These are phyloP conservation scores for Mucor sp. DNA, from an alignment of 371 early-diverging fungal species.

Conservation along the genomic window DNA sequence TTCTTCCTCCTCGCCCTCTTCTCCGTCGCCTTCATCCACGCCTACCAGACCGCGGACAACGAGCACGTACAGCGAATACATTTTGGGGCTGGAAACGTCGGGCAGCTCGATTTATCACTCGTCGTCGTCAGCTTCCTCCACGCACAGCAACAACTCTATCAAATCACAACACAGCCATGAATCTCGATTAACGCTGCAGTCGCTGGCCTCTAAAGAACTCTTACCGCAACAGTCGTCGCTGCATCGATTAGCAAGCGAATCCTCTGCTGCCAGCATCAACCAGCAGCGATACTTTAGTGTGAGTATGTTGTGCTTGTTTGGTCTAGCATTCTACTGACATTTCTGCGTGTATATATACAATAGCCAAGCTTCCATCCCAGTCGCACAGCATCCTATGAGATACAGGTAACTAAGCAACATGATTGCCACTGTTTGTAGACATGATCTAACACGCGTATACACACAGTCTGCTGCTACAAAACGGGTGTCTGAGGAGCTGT, in stretches of 20 bases:
- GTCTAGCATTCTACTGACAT: too few species aligned
- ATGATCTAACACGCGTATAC: neutral
- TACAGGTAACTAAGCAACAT: neutral
- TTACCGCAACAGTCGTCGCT: neutral
- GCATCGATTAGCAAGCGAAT: slow-evolving; percentile 1
- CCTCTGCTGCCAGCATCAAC: neutral
- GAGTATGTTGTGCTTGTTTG: neutral
- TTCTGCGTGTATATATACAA: too few species aligned
- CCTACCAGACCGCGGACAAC: neutral
- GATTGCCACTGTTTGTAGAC: neutral
- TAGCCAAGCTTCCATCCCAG: slow-evolving; percentile 26
- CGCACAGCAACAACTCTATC: slow-evolving; percentile 3
- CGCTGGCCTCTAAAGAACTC: slow-evolving; percentile 2
- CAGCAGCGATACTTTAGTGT: slow-evolving; percentile 12
- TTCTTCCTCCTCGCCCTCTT: slow-evolving; percentile 3
- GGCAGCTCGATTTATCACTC: neutral
- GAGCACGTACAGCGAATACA: slow-evolving; percentile 14
- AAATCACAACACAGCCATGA: slow-evolving; percentile 19
- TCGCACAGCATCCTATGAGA: slow-evolving; percentile 19
- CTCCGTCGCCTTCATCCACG: neutral
- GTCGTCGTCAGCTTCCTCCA: neutral
- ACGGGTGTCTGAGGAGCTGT: neutral
- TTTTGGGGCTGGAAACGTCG: slow-evolving; percentile 2
- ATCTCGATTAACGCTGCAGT: slow-evolving; percentile 13
- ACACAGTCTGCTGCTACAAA: slow-evolving; percentile 2